These are phyloP conservation scores for Cystoderma amianthinum DNA, from an alignment of 768 basidiomycete genomes.

Conservation along the genomic window DNA sequence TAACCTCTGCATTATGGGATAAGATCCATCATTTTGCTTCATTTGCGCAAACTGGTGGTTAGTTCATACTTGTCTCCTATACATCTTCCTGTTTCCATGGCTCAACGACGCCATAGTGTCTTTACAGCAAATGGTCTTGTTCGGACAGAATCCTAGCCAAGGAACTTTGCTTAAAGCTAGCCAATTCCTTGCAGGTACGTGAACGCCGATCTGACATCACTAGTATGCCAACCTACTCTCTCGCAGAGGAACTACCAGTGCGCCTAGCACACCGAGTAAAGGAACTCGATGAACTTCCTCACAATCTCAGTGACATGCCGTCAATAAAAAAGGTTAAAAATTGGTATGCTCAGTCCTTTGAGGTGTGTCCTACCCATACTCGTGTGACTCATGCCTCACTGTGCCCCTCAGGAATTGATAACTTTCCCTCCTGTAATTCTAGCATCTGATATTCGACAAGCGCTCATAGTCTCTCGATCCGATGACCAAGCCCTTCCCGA, in stretches of 20 bases:
- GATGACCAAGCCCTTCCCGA: slow-evolving; percentile 54
- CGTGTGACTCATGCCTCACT: neutral
- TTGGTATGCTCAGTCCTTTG: slow-evolving; percentile 99
- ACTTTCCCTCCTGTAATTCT: slow-evolving; percentile 75
- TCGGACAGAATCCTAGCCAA: slow-evolving; percentile 93
- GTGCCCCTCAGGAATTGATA: slow-evolving; percentile 71
- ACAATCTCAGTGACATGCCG: slow-evolving; percentile 86
- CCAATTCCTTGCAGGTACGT: slow-evolving; percentile 74
- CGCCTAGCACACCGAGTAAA: slow-evolving; percentile 93
- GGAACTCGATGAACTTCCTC: slow-evolving; percentile 91
- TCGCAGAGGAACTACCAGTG: slow-evolving; percentile 85
- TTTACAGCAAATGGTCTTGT: slow-evolving; percentile 95
- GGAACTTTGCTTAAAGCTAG: slow-evolving; percentile 91
- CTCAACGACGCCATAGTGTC: slow-evolving; percentile 52
- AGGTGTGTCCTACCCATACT: slow-evolving; percentile 62
- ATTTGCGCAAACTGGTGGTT: slow-evolving; percentile 89
- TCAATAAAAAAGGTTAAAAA: slow-evolving; percentile 93
- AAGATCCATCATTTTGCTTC: slow-evolving; percentile 87
- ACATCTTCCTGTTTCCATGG: slow-evolving; percentile 36
- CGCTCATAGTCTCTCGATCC: slow-evolving; percentile 43
- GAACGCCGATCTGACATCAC: neutral
- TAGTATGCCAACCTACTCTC: neutral
- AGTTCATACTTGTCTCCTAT: slow-evolving; percentile 25
- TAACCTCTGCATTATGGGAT: slow-evolving; percentile 78
- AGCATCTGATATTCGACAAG: slow-evolving; percentile 58